phyloP scores from a whole-genome alignment of 805 yeast genomes.

The Candida odintsovae region DNA sequence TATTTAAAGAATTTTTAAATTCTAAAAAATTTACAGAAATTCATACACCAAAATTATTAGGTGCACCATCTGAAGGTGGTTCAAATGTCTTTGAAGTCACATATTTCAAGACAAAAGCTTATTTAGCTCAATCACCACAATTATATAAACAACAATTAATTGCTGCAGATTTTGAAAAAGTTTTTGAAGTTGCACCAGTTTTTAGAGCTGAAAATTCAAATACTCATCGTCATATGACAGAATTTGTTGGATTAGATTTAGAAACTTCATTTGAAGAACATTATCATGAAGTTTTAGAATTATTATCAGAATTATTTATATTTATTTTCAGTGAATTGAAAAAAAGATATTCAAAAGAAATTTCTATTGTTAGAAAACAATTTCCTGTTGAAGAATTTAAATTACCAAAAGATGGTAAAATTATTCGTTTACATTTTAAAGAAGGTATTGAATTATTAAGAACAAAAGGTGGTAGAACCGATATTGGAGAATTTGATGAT shows the following conservation, averaged over 20 bases:
- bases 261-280: slow-evolving; percentile 99
- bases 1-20: slow-evolving; percentile 84
- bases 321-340: slow-evolving; percentile 85
- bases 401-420: slow-evolving; percentile 88
- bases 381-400: slow-evolving; percentile 97
- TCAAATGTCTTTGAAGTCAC: slow-evolving; percentile 91
- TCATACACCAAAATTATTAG: slow-evolving; percentile 93
- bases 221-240: slow-evolving; percentile 99
- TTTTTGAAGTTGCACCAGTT: slow-evolving; percentile 94
- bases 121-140: slow-evolving; percentile 97
- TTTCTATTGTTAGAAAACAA: slow-evolving; percentile 85
- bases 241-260: slow-evolving; percentile 93
- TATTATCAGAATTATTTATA: slow-evolving; percentile 67
- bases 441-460: slow-evolving; percentile 87
- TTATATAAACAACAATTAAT: slow-evolving; percentile 96
- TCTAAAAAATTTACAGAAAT: slow-evolving; percentile 74
- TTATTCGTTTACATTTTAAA: slow-evolving; percentile 83
- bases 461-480: slow-evolving; percentile 81
- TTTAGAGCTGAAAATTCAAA: slow-evolving; percentile 99
- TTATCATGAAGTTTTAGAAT: slow-evolving; percentile 81
- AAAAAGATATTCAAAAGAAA: slow-evolving; percentile 73
- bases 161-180: slow-evolving; percentile 96
- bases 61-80: slow-evolving; percentile 97
- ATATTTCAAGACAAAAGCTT: slow-evolving; percentile 90
- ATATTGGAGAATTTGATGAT: slow-evolving; percentile 73